Base-by-base conservation (phyloP, 208 protist genomes). In the Angomonas deanei region DNA sequence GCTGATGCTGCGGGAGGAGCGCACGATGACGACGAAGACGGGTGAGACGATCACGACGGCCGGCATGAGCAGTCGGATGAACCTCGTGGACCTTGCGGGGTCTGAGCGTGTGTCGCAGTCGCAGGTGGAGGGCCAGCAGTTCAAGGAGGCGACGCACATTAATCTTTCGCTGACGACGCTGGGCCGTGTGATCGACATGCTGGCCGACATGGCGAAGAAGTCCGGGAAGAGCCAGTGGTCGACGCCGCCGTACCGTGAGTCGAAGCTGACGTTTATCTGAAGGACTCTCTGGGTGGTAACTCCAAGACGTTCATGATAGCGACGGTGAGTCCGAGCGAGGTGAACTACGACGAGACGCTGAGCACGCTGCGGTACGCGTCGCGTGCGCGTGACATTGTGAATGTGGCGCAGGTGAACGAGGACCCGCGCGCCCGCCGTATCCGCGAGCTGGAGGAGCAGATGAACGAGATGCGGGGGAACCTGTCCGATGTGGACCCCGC, bases 271-370 rank as follows among this genome's bases (percentile, higher is more conserved):
- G 21, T 91, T 80, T 74, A 55, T 93, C 28, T 96, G 64, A 88
- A 79, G 75, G 86, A 96, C 60, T 87, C 75, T 10, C 61, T 95
- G 11, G 86, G 86, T 49, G 88, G 88, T 1, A 87, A 87, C 61
- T 80, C 70, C 31, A 97, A 96, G 61, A 98, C 96, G 11, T 82
- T 85, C 46, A 97, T 98, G 92, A 86, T 98, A 24, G 95, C 94
- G 13, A 89, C 91, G 2, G 68, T 98, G 13, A 87, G 76, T 26
- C 96, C 94, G n/a, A 71, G 75, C 46, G 55, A 62, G n/a, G 39
- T 78, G 23, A 81, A 94, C 61, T 84, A 84, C 38, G 92, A 96
- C 1, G 94, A 97, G 63, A 97, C 82, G 31, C 60, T 86, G 10
- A 72, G 72, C 8, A 98, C 91, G 10, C 77, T 97, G 58, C 88